Evolutionary conservation across 345 rosid genomes (phyloP), one percentile per base, ranked within the genome.

Genomic region (Bruguiera parviflora): DNA sequence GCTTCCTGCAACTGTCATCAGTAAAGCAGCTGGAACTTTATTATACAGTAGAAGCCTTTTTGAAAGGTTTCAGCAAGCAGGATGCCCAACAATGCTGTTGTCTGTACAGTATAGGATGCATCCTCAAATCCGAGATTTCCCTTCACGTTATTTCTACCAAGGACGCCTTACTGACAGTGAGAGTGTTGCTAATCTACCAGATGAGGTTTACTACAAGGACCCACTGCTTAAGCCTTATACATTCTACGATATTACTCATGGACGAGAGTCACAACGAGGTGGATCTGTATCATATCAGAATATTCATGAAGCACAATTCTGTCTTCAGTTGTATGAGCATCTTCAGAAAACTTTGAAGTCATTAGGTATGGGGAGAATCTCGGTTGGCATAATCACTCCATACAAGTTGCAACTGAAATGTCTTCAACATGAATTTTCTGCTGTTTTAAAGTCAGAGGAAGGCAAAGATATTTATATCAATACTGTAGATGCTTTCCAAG

Each of bases 101-200:
- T 92, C 99, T 67, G 98, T 95, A 73, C 99, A 95, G 64, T 95
- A 95, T 66, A 86, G 99, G 81, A 95, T 95, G 99, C 99, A 95
- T 81, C 96, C 98, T 66, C 89, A 88, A 65, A 88, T 95, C 49
- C 86, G 99, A n/a, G 98, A 90, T 84, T 95, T 95, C 57, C 99
- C 99, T 76, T 95, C 99, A 15, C 82, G 92, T 70, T 86, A 92
- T 73, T 95, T 95, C 63, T 95, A 95, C 80, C 99, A 95, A 78
- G 98, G 94, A 71, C 98, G 99, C 61, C 99, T 92, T 64, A 86
- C 79, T 20, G 99, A 95, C 71, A 95, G 99, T 73, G 99, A 95
- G 78, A 92, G 93, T 77, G 83, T 92, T 61, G 60, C 70, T 37
- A 84, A 78, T 60, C 85, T 87, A 60, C 96, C 98, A 24, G 97